Conservation (phyloP, 345 rosid genomes). For the Xanthoceras sorbifolium region DNA sequence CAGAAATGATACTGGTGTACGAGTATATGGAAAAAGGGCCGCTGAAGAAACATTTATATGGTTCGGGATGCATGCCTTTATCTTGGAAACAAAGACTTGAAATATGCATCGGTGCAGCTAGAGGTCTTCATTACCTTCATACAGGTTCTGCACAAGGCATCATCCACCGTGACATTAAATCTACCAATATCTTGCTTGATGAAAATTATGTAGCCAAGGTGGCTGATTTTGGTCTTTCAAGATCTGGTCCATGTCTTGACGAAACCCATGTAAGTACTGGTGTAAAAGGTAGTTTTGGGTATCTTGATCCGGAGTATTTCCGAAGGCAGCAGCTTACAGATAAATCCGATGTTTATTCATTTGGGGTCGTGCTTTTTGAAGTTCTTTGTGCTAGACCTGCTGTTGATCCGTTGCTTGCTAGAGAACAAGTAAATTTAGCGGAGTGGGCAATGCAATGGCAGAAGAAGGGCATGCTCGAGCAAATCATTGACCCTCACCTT, state of each 20-base stretch:
- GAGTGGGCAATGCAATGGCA: constrained; percentile 99
- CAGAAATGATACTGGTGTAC: constrained; percentile 90
- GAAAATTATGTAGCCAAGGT: constrained; percentile 72
- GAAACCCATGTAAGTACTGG: constrained; percentile 97
- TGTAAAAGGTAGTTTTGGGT: constrained; percentile 96
- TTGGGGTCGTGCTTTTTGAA: constrained; percentile 89
- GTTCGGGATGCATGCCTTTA: constrained; percentile 57
- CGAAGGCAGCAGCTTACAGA: constrained; percentile 94
- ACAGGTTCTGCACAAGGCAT: constrained; percentile 94
- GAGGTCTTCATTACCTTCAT: constrained; percentile 95
- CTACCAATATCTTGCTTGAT: constrained; percentile 86
- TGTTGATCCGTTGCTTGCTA: constrained; percentile 83
- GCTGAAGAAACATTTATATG: constrained; percentile 77
- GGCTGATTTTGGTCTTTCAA: constrained; percentile 95
- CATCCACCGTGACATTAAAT: constrained; percentile 95
- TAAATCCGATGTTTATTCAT: constrained; percentile 93
- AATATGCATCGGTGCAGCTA: constrained; percentile 88
- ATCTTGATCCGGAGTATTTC: constrained; percentile 95
- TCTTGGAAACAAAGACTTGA: constrained; percentile 95
- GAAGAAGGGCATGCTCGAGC: constrained; percentile 73
- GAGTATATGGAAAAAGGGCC: constrained; percentile 98
- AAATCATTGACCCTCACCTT: constrained; percentile 75
- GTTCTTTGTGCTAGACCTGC: constrained; percentile 97
- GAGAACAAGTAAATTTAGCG: constrained; percentile 93
- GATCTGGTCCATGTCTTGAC: constrained; percentile 88